A percentile compares a stretch with the other conserved stretches of the same genome.
These are phyloP conservation scores for Urochloa ruziziensis DNA, from an alignment of 176 grass and related monocot genomes.

Conservation along the genomic window DNA sequence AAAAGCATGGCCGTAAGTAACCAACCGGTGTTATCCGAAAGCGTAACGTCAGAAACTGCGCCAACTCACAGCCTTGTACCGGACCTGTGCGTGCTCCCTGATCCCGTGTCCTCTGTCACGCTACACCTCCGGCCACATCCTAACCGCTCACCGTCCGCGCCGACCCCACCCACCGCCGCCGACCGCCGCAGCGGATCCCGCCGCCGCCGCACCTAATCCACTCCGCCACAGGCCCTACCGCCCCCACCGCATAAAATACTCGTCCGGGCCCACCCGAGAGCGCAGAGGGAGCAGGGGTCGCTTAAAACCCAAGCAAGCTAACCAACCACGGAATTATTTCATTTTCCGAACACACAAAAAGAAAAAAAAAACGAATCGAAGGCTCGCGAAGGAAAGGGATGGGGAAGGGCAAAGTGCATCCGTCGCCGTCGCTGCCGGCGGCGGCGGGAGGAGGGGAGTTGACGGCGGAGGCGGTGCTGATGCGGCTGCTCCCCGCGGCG, in stretches of 20 bases:
- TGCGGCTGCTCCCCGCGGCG: conserved; percentile 42
- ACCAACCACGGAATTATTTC: not conserved
- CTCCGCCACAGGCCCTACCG: not conserved
- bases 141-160: not conserved
- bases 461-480: conserved; percentile 23
- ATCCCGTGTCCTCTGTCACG: not conserved
- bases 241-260: not conserved
- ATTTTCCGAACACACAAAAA: not conserved
- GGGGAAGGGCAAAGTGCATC: conserved; percentile 78
- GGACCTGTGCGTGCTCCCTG: not conserved
- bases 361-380: not conserved
- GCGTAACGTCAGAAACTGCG: not conserved
- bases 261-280: not conserved
- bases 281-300: not conserved
- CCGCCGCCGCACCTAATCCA: conserved; percentile 32
- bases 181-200: conserved; percentile 1
- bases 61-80: not conserved
- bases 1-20: no score
- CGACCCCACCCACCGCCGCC: not conserved
- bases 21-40: not conserved
- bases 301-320: conserved; percentile 44
- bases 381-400: conserved; percentile 23
- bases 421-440: conserved; percentile 36
- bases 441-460: not conserved
- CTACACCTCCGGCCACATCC: not conserved